Base-by-base conservation (phyloP, 2,329 filamentous ascomycete genomes). In the Hymenoscyphus salicellus region DNA sequence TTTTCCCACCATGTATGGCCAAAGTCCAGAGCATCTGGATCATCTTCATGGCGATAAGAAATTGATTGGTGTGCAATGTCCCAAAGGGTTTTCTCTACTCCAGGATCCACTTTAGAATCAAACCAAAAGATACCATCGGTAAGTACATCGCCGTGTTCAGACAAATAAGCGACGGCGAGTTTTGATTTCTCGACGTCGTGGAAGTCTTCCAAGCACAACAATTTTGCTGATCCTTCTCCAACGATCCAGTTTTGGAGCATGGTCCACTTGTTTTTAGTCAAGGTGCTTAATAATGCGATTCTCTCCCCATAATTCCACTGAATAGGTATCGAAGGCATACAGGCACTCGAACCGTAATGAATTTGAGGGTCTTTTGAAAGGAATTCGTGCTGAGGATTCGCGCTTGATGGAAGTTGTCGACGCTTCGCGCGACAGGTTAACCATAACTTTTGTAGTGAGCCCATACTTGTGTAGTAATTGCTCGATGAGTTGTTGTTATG, bases 1-100 rank as follows among this genome's bases (percentile, higher is more conserved):
- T 20, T 46, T 10, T 46, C n/a, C 43, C 43, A 46, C 43, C 43
- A 46, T 10, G 17, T 8, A 20, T 46, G 5, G 6, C 43, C 43
- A 23, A 46, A 46, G 4, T 20, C n/a, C 5, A 46, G 8, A 10
- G n/a, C 43, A 5, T 46, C 43, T 4, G 43, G n/a, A 4, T 46
- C 43, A 10, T 46, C 43, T 46, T 10, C 7, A 23, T n/a, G 6
- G 2, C 52, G 30, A 55, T 30, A 16, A 4, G 23, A 28, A 7
- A 46, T 30, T 2, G 58, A 41, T 23, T 55, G 59, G 30, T 30
- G 8, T n/a, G 59, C 59, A 20, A 61, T 61, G n/a, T 55, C 43
- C 59, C 43, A 61, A 30, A 61, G 43, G 36, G 20, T 55, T 5
- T 52, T 28, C 10, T 16, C 17, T 3, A 61, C 30, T 8, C 2